Conservation (phyloP, 192 early-diverging fungal species). For the Jimgerdemannia flammicorona region DNA sequence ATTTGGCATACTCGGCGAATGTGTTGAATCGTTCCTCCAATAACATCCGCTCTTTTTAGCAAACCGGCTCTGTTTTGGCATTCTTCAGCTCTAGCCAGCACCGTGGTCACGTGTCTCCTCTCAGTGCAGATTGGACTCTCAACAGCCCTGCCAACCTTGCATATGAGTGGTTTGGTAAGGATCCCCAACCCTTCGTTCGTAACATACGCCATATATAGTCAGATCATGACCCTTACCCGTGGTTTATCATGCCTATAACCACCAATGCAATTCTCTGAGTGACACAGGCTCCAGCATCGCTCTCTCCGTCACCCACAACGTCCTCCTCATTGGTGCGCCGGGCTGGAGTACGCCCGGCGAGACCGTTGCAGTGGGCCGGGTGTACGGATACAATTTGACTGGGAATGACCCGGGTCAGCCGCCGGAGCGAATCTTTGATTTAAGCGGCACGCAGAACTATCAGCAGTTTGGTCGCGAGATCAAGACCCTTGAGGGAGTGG, state of each 20-base stretch:
- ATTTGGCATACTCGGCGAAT: too few species aligned
- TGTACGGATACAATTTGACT: neutral
- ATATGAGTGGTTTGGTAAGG: neutral
- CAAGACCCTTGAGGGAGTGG: neutral
- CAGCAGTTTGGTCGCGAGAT: neutral
- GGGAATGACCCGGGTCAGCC: neutral
- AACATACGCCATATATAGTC: too few species aligned
- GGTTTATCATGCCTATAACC: neutral
- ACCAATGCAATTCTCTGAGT: neutral
- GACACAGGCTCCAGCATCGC: neutral
- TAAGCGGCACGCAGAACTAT: neutral
- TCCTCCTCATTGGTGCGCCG: constrained; percentile 52
- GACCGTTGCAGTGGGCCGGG: neutral
- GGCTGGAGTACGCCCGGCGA: constrained; percentile 25
- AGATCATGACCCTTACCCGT: neutral
- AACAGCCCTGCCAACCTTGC: neutral
- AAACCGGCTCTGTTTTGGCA: neutral
- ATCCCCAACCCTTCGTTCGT: too few species aligned
- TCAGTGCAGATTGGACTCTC: neutral
- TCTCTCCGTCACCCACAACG: neutral
- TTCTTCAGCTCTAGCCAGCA: neutral
- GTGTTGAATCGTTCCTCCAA: too few species aligned
- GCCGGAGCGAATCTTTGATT: neutral
- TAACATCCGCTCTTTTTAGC: neutral
- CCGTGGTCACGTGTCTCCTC: neutral